Evolutionary conservation across 2,329 filamentous ascomycete genomes (phyloP), one percentile per base, ranked within the genome.

Genomic region (Trichoderma arundinaceum): DNA sequence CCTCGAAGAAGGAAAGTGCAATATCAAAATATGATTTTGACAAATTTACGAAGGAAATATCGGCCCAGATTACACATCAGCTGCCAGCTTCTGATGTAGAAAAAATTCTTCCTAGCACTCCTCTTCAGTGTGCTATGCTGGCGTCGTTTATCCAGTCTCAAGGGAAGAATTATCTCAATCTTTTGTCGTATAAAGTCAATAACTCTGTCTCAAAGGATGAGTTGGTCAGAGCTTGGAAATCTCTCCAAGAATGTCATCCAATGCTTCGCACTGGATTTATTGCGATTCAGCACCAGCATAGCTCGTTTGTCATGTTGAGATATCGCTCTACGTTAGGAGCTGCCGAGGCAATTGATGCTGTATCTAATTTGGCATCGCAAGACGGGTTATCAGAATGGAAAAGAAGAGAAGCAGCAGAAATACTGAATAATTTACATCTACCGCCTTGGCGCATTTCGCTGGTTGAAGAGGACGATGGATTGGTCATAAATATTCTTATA

Each of bases 181-280:
- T 87, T 66, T 78, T 92, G 43, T 80, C 82, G 19, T 84, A 90
- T 72, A 72, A 78, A 17, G 68, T 92, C 2, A 69, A 82, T 1
- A 35, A 73, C 0, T 72, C 72, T 0, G 58, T 86, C 0, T 75
- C 81, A 5, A 60, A 79, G 0, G 57, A 72, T 0, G 73, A 71
- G 0, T 68, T 95, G 7, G 76, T 76, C 5, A 60, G 74, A 4
- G 89, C 91, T 1, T 96, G 92, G 91, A 66, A 69, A 1, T 68
- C 71, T 3, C 81, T 89, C 0, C 80, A 83, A 54, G 67, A 75
- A 2, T 78, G 76, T 0, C 88, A 94, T 72, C 84, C 88, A 3
- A 93, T 97, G 75, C 81, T 98, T 6, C 86, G 92, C 22, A 91
- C 89, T 7, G 91, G 91, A 0, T 94, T 97, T 71, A 74, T 85